These are phyloP conservation scores for Curvularia lunata DNA, from an alignment of 2,329 filamentous ascomycete genomes.

Conservation along the genomic window DNA sequence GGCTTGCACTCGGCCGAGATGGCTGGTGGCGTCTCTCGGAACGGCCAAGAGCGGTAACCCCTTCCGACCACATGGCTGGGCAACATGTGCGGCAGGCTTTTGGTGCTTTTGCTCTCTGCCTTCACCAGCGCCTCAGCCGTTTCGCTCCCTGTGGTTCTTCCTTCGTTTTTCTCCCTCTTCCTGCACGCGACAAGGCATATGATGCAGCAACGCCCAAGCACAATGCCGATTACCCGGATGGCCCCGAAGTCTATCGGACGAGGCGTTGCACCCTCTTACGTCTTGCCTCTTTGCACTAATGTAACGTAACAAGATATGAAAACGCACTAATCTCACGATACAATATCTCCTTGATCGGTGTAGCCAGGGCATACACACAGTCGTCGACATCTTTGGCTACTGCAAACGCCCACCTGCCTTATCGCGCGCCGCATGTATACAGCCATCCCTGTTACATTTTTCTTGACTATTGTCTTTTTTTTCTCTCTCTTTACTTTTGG, in stretches of 20 bases:
- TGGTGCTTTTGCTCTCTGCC: not conserved
- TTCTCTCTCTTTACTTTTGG: not conserved
- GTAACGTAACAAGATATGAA: not conserved
- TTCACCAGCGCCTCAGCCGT: slow-evolving; percentile 4
- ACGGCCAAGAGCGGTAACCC: not conserved
- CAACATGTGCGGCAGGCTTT: not conserved
- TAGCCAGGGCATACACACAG: not conserved
- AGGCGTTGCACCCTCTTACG: not conserved
- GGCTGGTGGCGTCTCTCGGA: slow-evolving; percentile 1
- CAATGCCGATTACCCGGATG: slow-evolving; percentile 1
- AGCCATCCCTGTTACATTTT: not conserved
- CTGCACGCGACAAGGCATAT: not conserved
- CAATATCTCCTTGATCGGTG: slow-evolving; percentile 2
- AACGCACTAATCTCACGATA: not conserved
- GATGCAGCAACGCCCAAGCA: not conserved
- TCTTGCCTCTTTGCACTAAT: not conserved
- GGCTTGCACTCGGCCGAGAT: not conserved
- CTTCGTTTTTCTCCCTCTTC: not conserved
- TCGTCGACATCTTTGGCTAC: not conserved
- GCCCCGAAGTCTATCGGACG: not conserved
- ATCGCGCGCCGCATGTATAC: slow-evolving; percentile 1
- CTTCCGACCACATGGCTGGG: not conserved
- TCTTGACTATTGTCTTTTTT: not conserved
- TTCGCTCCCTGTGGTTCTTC: not conserved
- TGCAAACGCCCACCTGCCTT: not conserved